Conservation (phyloP, 768 basidiomycete genomes). For the Kwoniella sp. region DNA sequence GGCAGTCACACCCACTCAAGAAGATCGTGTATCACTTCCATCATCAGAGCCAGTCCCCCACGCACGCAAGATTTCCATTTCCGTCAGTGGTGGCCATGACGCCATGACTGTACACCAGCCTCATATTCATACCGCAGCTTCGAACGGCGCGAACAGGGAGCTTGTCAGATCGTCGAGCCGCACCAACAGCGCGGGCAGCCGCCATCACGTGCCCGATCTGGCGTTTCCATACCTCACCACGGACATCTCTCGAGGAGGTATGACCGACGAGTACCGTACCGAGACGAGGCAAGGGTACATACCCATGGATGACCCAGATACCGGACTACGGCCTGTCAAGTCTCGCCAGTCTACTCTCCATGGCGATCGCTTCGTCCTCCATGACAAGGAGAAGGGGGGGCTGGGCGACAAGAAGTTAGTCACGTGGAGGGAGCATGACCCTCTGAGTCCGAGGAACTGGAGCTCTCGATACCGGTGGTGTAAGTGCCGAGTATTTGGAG, state of each 20-base stretch:
- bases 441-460: conserved; percentile 33
- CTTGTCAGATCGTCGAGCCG: background rate
- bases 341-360: conserved; percentile 15
- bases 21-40: no score
- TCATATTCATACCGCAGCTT: background rate
- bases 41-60: no score
- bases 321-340: conserved; percentile 10
- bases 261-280: conserved; percentile 24
- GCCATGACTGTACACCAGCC: background rate
- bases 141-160: background rate
- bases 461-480: conserved; percentile 20
- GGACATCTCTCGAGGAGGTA: conserved; percentile 21
- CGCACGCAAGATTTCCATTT: background rate
- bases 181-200: background rate
- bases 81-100: background rate
- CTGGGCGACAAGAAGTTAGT: conserved; percentile 27
- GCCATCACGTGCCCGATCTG: conserved; percentile 19
- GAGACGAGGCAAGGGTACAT: conserved; percentile 23
- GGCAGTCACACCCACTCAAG: no score
- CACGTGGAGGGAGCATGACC: conserved; percentile 23
- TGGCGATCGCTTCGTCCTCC: conserved; percentile 9
- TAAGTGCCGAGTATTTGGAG: no score
- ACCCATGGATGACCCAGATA: conserved; percentile 13
- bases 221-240: conserved; percentile 28
- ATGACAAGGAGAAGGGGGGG: conserved; percentile 12